Evolutionary conservation across 306 rosid species (phyloP).

Genomic region (Arachis stenosperma): DNA sequence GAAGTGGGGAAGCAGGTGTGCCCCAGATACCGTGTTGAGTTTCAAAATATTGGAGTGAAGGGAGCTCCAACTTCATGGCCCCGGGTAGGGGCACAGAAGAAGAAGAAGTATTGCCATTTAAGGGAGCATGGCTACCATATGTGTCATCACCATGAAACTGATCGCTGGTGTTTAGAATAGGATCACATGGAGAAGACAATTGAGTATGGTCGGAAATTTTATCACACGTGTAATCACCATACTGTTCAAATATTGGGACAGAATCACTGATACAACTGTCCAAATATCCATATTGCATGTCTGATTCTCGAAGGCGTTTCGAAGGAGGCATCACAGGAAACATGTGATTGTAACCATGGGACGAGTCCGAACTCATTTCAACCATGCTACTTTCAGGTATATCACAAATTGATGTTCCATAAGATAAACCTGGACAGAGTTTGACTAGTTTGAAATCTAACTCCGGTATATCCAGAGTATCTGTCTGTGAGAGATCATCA

Average conservation of each 20-base stretch:
- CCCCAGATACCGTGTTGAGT: constrained; percentile 70
- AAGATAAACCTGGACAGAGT: constrained; percentile 34
- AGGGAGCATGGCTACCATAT: constrained; percentile 64
- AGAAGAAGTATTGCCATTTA: constrained; percentile 80
- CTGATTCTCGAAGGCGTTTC: constrained; percentile 51
- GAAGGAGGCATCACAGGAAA: constrained; percentile 40
- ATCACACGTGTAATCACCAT: constrained; percentile 38
- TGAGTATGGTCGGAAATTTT: constrained; percentile 44
- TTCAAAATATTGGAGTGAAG: constrained; percentile 92
- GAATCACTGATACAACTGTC: constrained; percentile 39
- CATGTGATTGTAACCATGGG: constrained; percentile 44
- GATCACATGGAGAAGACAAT: constrained; percentile 44
- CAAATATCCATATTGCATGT: constrained; percentile 38
- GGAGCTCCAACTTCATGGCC: constrained; percentile 87
- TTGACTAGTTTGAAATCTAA: constrained; percentile 47
- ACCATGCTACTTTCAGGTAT: constrained; percentile 43
- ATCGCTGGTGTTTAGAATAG: constrained; percentile 38
- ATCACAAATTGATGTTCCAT: constrained; percentile 44
- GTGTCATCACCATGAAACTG: constrained; percentile 43
- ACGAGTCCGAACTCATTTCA: constrained; percentile 51
- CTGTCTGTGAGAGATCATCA: constrained; percentile 47
- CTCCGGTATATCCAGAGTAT: constrained; percentile 54
- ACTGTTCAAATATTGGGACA: constrained; percentile 47
- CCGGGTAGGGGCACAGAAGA: constrained; percentile 63
- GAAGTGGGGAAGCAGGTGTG: constrained; percentile 46